These are phyloP conservation scores for Glutinoglossum americanum DNA, from an alignment of 495 filamentous ascomycete genomes.

Conservation along the genomic window DNA sequence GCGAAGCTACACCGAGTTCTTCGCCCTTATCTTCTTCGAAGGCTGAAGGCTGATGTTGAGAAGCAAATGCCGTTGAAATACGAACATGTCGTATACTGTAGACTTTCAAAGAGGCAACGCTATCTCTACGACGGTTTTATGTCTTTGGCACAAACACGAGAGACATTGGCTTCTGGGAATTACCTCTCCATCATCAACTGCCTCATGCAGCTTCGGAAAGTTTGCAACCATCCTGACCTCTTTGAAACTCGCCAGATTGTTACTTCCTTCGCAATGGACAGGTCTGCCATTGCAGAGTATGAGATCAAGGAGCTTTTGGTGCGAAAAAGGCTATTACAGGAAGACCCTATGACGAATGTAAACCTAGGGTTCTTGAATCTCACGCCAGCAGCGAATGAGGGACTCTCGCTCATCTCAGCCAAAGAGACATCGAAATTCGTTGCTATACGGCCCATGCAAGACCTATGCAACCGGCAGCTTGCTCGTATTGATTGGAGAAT, in stretches of 20 bases:
- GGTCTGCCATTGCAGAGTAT: slow-evolving; percentile 57
- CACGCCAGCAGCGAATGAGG: slow-evolving; percentile 49
- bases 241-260: slow-evolving; percentile 97
- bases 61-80: slow-evolving; percentile 98
- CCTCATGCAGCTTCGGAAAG: slow-evolving; percentile 91
- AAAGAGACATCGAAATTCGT: slow-evolving; percentile 18
- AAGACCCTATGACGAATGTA: slow-evolving; percentile 40
- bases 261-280: slow-evolving; percentile 85
- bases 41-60: slow-evolving; percentile 93
- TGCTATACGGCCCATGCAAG: slow-evolving; percentile 16
- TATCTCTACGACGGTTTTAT: slow-evolving; percentile 95
- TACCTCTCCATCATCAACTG: slow-evolving; percentile 97
- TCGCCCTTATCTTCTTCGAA: slow-evolving; percentile 75
- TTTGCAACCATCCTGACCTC: slow-evolving; percentile 95
- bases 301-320: slow-evolving; percentile 55
- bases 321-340: slow-evolving; percentile 39
- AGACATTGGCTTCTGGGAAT: slow-evolving; percentile 81
- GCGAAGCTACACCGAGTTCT: slow-evolving; percentile 82
- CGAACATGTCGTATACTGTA: slow-evolving; percentile 88
- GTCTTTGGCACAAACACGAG: slow-evolving; percentile 73
- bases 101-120: slow-evolving; percentile 80
- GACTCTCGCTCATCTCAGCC: slow-evolving; percentile 19
- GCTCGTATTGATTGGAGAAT: slow-evolving; percentile 36
- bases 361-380: slow-evolving; percentile 67
- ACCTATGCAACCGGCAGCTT: slow-evolving; percentile 39